Conservation (phyloP, 2,329 filamentous ascomycete species). For the Talaromyces piceae region DNA sequence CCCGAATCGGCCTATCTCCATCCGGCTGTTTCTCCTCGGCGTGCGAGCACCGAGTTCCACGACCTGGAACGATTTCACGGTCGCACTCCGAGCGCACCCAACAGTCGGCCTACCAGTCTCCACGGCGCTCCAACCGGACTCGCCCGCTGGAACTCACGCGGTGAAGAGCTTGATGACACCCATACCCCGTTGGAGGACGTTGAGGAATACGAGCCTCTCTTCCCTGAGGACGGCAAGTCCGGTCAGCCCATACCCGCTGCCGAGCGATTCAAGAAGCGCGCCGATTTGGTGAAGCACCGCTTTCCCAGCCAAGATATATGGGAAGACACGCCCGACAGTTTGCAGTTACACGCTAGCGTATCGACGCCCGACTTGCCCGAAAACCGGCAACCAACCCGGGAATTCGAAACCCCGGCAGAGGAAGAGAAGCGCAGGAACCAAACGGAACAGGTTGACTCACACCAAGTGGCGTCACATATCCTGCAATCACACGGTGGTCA, state of each 20-base stretch:
- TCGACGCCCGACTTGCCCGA: constrained; percentile 64
- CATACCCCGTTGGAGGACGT: constrained; percentile 75
- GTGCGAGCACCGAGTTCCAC: constrained; percentile 48
- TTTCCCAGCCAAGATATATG: constrained; percentile 96
- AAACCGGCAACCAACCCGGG: constrained; percentile 28
- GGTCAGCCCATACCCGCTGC: constrained; percentile 45
- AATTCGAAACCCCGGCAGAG: constrained; percentile 43
- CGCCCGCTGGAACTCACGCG: constrained; percentile 48
- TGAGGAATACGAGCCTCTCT: constrained; percentile 90
- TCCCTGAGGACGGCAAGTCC: constrained; percentile 67
- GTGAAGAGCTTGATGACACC: constrained; percentile 44
- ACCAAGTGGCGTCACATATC: constrained; percentile 29
- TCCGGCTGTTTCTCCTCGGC: constrained; percentile 73
- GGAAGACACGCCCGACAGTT: constrained; percentile 89
- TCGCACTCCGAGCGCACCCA: constrained; percentile 47
- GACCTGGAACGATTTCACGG: constrained; percentile 36
- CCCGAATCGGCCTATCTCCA: constrained; percentile 61
- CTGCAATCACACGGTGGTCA: constrained; percentile 20
- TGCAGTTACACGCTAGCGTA: constrained; percentile 70
- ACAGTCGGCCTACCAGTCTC: constrained; percentile 57
- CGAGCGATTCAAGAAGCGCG: constrained; percentile 49
- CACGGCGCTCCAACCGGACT: constrained; percentile 50
- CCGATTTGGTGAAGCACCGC: constrained; percentile 51
- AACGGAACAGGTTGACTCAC: constrained; percentile 30
- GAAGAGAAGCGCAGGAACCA: constrained; percentile 38